Percentiles rank a stretch among this genome's conserved stretches.
phyloP scores from a whole-genome alignment of 768 basidiomycete genomes.

The Mycena kentingensis region DNA sequence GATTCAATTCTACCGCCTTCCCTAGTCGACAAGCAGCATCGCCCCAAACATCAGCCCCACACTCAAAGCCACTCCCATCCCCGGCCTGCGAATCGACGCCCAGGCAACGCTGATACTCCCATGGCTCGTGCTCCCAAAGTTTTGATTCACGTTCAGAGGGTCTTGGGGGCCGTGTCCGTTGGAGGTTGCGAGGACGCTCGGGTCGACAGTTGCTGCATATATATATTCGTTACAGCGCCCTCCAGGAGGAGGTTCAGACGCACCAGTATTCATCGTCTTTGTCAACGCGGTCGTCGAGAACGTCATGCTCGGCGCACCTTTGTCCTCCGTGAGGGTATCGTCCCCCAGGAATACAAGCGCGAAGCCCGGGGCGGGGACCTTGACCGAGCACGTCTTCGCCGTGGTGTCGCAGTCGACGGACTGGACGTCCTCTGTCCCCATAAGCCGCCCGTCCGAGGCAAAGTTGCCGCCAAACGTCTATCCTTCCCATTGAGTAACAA shows the following conservation, averaged over 20 bases:
- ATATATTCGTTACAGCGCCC: too few species aligned
- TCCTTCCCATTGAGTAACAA: too few species aligned
- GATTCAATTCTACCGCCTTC: too few species aligned
- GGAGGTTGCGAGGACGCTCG: constrained; percentile 6
- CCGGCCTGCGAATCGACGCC: not conserved
- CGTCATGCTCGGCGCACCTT: constrained; percentile 1
- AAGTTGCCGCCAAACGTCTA: constrained; percentile 63
- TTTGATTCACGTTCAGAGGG: not conserved
- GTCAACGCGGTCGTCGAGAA: constrained; percentile 1
- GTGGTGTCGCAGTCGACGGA: constrained; percentile 59
- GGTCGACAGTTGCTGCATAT: not conserved
- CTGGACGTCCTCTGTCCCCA: constrained; percentile 53
- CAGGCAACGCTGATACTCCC: constrained; percentile 7
- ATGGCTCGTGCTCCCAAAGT: constrained; percentile 18
- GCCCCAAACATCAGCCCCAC: constrained; percentile 6
- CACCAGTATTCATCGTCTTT: constrained; percentile 2
- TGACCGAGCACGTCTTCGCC: constrained; percentile 54
- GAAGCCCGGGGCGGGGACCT: constrained; percentile 68
- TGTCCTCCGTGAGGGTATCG: constrained; percentile 33
- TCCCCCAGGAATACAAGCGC: constrained; percentile 72
- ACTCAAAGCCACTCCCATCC: not conserved
- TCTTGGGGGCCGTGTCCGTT: constrained; percentile 9
- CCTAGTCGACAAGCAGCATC: constrained; percentile 8
- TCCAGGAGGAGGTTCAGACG: too few species aligned
- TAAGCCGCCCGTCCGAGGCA: constrained; percentile 66